phyloP scores from a whole-genome alignment of 2,329 filamentous ascomycete genomes.

The Penicillium decumbens region DNA sequence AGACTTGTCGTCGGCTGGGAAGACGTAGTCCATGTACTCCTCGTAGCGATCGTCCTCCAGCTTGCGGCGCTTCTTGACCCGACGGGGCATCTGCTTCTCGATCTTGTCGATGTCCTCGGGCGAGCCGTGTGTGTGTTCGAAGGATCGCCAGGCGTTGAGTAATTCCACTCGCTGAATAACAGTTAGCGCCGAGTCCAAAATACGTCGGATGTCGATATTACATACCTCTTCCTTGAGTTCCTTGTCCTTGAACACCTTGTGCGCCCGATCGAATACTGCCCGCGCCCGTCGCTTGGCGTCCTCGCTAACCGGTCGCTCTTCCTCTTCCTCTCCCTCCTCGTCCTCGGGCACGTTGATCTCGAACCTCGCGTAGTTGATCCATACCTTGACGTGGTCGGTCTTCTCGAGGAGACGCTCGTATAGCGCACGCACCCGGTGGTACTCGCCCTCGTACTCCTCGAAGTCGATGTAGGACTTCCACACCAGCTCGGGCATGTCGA shows the following conservation, averaged over 20 bases:
- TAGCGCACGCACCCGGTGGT: constrained; percentile 70
- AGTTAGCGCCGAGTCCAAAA: constrained; percentile 31
- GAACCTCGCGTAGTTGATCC: constrained; percentile 98
- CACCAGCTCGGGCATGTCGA: constrained; percentile 95
- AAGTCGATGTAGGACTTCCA: constrained; percentile 99
- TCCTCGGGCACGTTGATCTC: constrained; percentile 88
- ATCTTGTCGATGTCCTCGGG: constrained; percentile 73
- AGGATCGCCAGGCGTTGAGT: constrained; percentile 86
- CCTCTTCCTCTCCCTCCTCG: constrained; percentile 57
- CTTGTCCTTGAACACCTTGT: constrained; percentile 81
- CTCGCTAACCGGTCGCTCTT: constrained; percentile 65
- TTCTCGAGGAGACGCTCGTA: constrained; percentile 90
- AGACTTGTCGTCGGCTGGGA: constrained; percentile 89
- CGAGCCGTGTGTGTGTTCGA: constrained; percentile 80
- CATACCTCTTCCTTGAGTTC: constrained; percentile 80
- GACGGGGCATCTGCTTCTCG: constrained; percentile 87
- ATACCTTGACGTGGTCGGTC: constrained; percentile 98
- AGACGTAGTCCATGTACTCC: constrained; percentile 96
- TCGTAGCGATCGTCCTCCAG: constrained; percentile 90
- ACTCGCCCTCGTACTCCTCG: constrained; percentile 92
- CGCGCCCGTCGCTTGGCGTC: constrained; percentile 78
- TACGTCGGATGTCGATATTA: constrained; percentile 1
- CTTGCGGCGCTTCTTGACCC: constrained; percentile 86
- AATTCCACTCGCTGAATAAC: constrained; percentile 66
- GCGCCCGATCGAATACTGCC: constrained; percentile 76